Conservation (phyloP, 2,329 filamentous ascomycete genomes). For the Thielaviopsis cerberus region DNA sequence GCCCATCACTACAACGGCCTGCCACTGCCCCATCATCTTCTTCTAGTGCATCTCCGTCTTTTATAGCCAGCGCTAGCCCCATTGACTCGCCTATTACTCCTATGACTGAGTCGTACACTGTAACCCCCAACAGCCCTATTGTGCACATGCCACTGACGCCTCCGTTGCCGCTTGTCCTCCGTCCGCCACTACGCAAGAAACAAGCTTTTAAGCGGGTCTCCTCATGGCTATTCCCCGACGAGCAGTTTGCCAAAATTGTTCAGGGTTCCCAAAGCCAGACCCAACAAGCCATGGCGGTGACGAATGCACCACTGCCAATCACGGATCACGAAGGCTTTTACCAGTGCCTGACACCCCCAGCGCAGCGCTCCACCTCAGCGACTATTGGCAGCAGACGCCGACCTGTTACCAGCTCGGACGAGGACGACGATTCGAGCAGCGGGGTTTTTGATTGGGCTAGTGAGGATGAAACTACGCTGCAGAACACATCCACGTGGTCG, state of each 20-base stretch:
- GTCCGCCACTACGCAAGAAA: constrained; percentile 45
- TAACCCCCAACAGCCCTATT: constrained; percentile 1
- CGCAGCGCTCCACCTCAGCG: not conserved
- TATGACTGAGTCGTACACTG: constrained; percentile 12
- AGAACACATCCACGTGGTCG: constrained; percentile 31
- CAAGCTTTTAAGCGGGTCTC: constrained; percentile 47
- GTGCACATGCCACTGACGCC: constrained; percentile 26
- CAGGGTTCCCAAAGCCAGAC: constrained; percentile 15
- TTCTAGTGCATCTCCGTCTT: not conserved
- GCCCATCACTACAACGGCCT: constrained; percentile 23
- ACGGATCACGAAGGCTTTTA: constrained; percentile 38
- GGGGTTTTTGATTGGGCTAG: constrained; percentile 15
- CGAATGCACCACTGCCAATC: constrained; percentile 35
- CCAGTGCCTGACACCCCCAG: constrained; percentile 25
- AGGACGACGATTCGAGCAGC: not conserved
- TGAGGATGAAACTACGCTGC: constrained; percentile 25
- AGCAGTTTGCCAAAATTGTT: constrained; percentile 12
- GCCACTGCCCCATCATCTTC: constrained; percentile 15
- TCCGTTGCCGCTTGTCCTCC: constrained; percentile 38
- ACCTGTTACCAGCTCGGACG: not conserved
- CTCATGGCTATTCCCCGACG: constrained; percentile 35
- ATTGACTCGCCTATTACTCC: constrained; percentile 1
- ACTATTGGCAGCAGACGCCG: not conserved
- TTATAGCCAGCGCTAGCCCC: constrained; percentile 7
- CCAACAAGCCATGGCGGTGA: constrained; percentile 27